Conservation (phyloP, 1,284 basidiomycete genomes). For the Trametes polyzona region DNA sequence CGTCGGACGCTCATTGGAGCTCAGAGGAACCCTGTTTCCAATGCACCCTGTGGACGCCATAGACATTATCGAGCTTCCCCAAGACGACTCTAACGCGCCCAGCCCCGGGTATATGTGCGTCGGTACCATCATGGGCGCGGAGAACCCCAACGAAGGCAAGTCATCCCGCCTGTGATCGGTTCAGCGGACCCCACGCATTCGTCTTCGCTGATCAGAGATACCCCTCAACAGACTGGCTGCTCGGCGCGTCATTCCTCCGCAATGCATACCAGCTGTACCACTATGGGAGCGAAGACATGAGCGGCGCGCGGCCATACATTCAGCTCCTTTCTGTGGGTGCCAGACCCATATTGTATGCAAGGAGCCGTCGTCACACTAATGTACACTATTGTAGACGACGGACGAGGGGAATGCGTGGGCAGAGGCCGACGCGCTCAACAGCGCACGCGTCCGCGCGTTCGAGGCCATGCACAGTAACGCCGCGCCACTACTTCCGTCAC, state of each 20-base stretch:
- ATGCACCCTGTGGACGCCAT: conserved; percentile 17
- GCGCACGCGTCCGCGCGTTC: background rate
- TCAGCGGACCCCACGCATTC: no score
- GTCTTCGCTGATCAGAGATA: no score
- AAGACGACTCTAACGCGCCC: background rate
- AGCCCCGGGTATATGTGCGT: no score
- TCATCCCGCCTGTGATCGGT: no score
- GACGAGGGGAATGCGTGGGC: conserved; percentile 8
- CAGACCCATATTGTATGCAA: background rate
- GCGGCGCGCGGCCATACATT: conserved; percentile 13
- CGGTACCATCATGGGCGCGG: background rate
- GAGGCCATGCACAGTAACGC: no score
- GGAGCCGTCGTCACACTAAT: background rate
- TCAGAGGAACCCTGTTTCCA: conserved; percentile 11
- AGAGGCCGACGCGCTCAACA: conserved; percentile 2
- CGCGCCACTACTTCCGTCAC: background rate
- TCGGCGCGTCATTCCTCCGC: conserved; percentile 27
- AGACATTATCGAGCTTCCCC: background rate
- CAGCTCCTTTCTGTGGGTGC: conserved; percentile 27
- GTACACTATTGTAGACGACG: background rate
- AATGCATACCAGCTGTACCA: conserved; percentile 29
- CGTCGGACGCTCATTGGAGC: background rate
- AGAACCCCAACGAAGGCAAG: no score
- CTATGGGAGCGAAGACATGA: conserved; percentile 20
- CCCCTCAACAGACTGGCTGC: conserved; percentile 19